phyloP scores from a whole-genome alignment of 2,329 filamentous ascomycete genomes.

The Chaetomium olivaceum region DNA sequence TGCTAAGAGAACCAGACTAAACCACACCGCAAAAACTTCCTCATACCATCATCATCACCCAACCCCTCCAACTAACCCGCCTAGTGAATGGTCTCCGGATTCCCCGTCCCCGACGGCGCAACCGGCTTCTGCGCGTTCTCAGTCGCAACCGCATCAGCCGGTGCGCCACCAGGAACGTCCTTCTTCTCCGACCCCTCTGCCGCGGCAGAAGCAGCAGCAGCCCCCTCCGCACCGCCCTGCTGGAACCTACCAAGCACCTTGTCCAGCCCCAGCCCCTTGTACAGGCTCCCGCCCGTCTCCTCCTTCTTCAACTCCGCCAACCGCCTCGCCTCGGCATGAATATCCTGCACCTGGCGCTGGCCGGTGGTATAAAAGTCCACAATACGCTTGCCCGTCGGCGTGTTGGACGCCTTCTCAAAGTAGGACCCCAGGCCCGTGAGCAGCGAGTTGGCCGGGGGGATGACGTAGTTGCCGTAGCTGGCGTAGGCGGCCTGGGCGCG shows the following conservation, averaged over 20 bases:
- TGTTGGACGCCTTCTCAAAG: conserved; percentile 89
- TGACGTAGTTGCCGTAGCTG: conserved; percentile 74
- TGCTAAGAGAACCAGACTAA: not conserved
- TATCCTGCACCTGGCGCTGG: conserved; percentile 88
- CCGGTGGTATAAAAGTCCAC: conserved; percentile 84
- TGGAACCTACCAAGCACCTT: conserved; percentile 51
- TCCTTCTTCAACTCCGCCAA: conserved; percentile 84
- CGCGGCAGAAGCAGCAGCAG: not conserved
- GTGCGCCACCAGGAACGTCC: conserved; percentile 29
- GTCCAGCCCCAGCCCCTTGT: conserved; percentile 60
- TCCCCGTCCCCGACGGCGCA: conserved; percentile 12
- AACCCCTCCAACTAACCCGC: not conserved
- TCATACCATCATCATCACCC: not conserved
- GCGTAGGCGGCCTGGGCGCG: conserved; percentile 81
- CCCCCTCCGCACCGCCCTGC: not conserved
- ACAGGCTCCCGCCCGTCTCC: conserved; percentile 58
- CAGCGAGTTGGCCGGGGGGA: conserved; percentile 61
- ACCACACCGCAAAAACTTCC: not conserved
- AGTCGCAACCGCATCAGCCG: conserved; percentile 27
- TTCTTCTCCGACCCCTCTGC: conserved; percentile 16
- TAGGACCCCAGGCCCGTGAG: conserved; percentile 74
- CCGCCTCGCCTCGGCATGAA: conserved; percentile 86
- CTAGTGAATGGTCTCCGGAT: conserved; percentile 20
- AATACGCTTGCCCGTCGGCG: conserved; percentile 84
- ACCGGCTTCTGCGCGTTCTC: conserved; percentile 21